Conservation (phyloP, 164 flowering plant species). For the grape (Vitis vinifera) region ASM3070453v1 NC_081811.1:26404001-26404500, state of each 20-base stretch:
- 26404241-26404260: background rate
- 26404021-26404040: background rate
- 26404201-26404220: conserved; percentile 79
- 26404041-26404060: background rate
- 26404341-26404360: background rate
- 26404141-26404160: background rate
- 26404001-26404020: too few relatives aligned
- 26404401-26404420: conserved; percentile 1
- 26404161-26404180: background rate
- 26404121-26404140: background rate
- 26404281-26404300: background rate
- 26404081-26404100: too few relatives aligned
- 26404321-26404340: background rate
- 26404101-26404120: background rate
- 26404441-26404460: conserved; percentile 32
- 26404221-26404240: conserved; percentile 81
- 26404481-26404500: conserved; percentile 92
- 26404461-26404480: conserved; percentile 76
- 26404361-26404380: background rate
- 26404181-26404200: conserved; percentile 90
- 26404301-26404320: background rate
- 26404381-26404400: background rate
- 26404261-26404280: background rate
- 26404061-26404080: too few relatives aligned
- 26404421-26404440: background rate